These are phyloP conservation scores for Hymenoscyphus occultus DNA, from an alignment of 2,329 filamentous ascomycete genomes.

Conservation along the genomic window DNA sequence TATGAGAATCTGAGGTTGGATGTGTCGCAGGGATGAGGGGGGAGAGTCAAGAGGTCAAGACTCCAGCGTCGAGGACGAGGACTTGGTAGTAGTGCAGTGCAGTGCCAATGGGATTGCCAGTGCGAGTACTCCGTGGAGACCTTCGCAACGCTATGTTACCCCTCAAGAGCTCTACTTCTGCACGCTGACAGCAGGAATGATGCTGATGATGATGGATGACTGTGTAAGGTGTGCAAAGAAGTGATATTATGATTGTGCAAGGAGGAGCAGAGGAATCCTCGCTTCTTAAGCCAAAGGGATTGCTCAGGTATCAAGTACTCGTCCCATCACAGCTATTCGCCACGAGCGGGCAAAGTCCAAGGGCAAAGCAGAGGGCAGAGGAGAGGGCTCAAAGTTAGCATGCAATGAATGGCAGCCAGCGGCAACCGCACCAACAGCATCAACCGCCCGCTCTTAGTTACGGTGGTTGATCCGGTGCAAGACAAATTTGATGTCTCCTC, in stretches of 20 bases:
- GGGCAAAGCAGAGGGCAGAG: neutral
- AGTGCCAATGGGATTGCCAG: too few relatives aligned
- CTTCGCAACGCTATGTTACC: too few relatives aligned
- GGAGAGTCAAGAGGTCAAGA: neutral
- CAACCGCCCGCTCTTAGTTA: neutral
- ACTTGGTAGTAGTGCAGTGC: too few relatives aligned
- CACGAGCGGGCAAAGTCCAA: neutral
- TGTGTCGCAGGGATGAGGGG: conserved; percentile 9
- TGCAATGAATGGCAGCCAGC: neutral
- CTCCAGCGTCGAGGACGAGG: neutral
- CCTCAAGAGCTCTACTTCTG: neutral
- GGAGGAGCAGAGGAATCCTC: neutral
- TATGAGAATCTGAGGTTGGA: conserved; percentile 8
- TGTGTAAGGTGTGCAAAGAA: neutral
- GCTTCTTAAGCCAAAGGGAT: neutral
- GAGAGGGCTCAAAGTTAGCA: neutral
- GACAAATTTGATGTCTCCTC: neutral
- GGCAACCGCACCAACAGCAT: neutral
- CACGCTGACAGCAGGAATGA: conserved; percentile 2
- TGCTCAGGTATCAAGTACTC: too few relatives aligned
- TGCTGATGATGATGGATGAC: neutral
- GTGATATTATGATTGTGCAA: neutral
- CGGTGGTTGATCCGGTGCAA: neutral
- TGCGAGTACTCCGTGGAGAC: too few relatives aligned
- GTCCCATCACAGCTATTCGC: neutral